Conservation (phyloP, 176 grass and related monocot species). For the Urochloa ruziziensis region DNA sequence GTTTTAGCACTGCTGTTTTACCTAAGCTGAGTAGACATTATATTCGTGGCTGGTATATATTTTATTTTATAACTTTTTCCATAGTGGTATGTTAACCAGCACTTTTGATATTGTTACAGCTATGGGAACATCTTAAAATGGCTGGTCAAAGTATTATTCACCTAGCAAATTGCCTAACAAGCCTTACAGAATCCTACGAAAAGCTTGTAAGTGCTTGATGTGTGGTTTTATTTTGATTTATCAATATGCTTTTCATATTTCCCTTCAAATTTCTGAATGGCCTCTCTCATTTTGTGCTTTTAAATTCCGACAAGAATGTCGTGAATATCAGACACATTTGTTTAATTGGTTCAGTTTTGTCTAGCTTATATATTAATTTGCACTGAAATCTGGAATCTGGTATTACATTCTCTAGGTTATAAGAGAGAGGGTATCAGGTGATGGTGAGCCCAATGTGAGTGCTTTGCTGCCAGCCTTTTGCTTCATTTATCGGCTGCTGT, state of each 20-base stretch:
- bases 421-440: conserved; percentile 28
- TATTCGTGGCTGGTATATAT: conserved; percentile 1
- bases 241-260: not conserved
- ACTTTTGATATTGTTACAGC: conserved; percentile 45
- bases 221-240: conserved; percentile 18
- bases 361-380: conserved; percentile 9
- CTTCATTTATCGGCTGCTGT: conserved; percentile 1
- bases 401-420: conserved; percentile 43
- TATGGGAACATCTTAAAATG: conserved; percentile 75
- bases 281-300: conserved; percentile 7
- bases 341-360: conserved; percentile 2
- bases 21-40: conserved; percentile 1
- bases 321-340: conserved; percentile 18
- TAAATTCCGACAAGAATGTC: not conserved
- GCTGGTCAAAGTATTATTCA: conserved; percentile 67
- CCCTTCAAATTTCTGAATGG: not conserved
- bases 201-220: conserved; percentile 52
- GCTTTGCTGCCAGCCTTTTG: conserved; percentile 9
- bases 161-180: conserved; percentile 81
- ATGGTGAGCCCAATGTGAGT: conserved; percentile 44
- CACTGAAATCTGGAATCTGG: conserved; percentile 28
- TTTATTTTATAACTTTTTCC: not conserved
- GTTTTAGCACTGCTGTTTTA: not conserved
- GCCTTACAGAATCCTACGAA: conserved; percentile 56
- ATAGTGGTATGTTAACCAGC: not conserved